Evolutionary conservation across 2,329 filamentous ascomycete genomes (phyloP).

Genomic region (Colletotrichum sp.): DNA sequence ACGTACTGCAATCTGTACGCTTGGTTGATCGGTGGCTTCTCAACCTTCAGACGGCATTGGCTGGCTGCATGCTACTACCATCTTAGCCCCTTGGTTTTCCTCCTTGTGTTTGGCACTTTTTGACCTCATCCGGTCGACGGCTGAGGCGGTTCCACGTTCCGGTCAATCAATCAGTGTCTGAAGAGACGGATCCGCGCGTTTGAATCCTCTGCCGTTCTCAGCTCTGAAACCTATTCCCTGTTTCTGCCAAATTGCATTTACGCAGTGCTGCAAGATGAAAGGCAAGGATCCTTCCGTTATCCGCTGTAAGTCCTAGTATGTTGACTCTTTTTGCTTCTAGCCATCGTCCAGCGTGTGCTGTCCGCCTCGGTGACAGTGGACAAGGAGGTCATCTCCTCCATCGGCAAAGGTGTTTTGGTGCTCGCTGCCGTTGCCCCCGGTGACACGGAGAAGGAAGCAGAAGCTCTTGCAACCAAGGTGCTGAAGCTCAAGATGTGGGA

Average conservation of each 20-base stretch:
- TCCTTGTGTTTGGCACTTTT: background rate
- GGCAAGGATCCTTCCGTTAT: conserved; percentile 29
- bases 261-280: conserved; percentile 34
- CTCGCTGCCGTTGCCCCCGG: conserved; percentile 90
- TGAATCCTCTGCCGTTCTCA: background rate
- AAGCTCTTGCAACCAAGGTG: conserved; percentile 83
- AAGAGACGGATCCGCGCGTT: background rate
- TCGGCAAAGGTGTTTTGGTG: conserved; percentile 87
- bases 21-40: background rate
- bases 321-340: conserved; percentile 53
- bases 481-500: conserved; percentile 93
- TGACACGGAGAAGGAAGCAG: conserved; percentile 88
- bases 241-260: background rate
- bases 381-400: conserved; percentile 85
- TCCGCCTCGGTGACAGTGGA: conserved; percentile 97
- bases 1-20: background rate
- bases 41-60: background rate
- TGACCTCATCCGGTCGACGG: background rate
- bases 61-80: background rate
- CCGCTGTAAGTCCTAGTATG: background rate
- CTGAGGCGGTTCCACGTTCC: background rate
- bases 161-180: background rate
- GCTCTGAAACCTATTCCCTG: background rate
- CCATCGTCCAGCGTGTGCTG: conserved; percentile 90
- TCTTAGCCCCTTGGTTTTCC: background rate